Conservation (phyloP, 1,139 yeast genomes). For the Yamadazyma atmosphaerica region DNA sequence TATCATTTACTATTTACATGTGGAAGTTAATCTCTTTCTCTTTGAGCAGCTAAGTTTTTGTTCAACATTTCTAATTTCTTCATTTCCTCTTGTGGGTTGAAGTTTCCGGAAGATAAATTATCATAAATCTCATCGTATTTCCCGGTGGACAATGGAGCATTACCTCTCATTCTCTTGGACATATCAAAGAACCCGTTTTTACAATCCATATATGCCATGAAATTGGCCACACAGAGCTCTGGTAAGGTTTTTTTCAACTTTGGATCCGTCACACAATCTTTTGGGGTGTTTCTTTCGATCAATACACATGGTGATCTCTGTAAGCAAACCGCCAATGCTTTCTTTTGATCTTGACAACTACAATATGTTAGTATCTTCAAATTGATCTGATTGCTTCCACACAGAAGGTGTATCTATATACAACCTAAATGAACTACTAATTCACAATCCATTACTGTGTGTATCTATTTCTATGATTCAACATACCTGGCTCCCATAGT, state of each 20-base stretch:
- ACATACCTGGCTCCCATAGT: slow-evolving; percentile 21
- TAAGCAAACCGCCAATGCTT: slow-evolving; percentile 89
- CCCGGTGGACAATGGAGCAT: slow-evolving; percentile 91
- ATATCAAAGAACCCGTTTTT: slow-evolving; percentile 82
- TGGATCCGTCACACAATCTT: slow-evolving; percentile 82
- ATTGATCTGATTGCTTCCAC: too few species aligned
- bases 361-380: slow-evolving; percentile 12
- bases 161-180: slow-evolving; percentile 90
- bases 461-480: background rate
- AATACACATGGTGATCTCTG: slow-evolving; percentile 97
- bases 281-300: slow-evolving; percentile 86
- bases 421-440: too few species aligned
- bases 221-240: slow-evolving; percentile 82
- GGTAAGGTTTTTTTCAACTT: slow-evolving; percentile 76
- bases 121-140: slow-evolving; percentile 85
- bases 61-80: slow-evolving; percentile 61
- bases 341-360: slow-evolving; percentile 91
- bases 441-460: too few species aligned
- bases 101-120: slow-evolving; percentile 75
- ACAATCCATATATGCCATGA: slow-evolving; percentile 86
- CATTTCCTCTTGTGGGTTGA: slow-evolving; percentile 80
- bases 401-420: too few species aligned
- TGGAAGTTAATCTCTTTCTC: slow-evolving; percentile 21
- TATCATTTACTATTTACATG: background rate
- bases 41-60: slow-evolving; percentile 38